A percentile compares a stretch with the other conserved stretches of the same genome.
Conservation (phyloP, 2,329 filamentous ascomycete genomes). For the Trichoderma guizhouense region DNA sequence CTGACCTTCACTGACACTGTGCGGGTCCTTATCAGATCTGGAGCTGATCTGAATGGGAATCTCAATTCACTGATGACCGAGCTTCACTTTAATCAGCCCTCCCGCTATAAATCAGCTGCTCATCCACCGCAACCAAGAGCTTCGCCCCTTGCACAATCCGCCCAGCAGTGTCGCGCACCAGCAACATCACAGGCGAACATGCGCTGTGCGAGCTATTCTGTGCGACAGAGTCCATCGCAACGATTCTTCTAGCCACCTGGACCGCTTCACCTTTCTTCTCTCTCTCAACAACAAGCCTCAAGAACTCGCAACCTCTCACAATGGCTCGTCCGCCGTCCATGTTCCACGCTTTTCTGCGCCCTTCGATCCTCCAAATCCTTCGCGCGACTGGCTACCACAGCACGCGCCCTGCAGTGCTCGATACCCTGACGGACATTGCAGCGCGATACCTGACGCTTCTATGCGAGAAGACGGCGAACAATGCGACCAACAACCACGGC, state of each 20-base stretch:
- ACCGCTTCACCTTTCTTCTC: not conserved
- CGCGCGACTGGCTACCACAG: slow-evolving; percentile 87
- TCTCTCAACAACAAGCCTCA: not conserved
- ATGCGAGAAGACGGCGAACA: slow-evolving; percentile 66
- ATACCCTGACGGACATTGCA: slow-evolving; percentile 83
- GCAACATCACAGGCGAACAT: slow-evolving; percentile 23
- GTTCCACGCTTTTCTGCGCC: slow-evolving; percentile 76
- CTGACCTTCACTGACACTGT: not conserved
- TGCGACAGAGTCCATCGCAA: slow-evolving; percentile 27
- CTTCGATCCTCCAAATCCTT: slow-evolving; percentile 84
- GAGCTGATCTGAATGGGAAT: not conserved
- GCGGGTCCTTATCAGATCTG: not conserved
- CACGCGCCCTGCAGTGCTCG: slow-evolving; percentile 75
- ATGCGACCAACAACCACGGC: slow-evolving; percentile 66
- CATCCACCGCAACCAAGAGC: not conserved
- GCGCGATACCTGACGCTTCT: slow-evolving; percentile 76
- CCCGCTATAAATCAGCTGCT: not conserved
- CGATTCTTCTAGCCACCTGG: slow-evolving; percentile 11
- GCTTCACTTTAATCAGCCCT: not conserved
- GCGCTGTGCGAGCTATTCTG: slow-evolving; percentile 26
- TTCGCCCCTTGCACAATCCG: not conserved
- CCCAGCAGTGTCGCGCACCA: not conserved
- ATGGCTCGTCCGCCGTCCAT: slow-evolving; percentile 49
- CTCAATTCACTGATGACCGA: not conserved
- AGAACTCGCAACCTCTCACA: not conserved